A percentile compares a stretch with the other conserved stretches of the same genome.
Conservation (phyloP, 2,329 filamentous ascomycete species). For the Aspergillus novoparasiticus region DNA sequence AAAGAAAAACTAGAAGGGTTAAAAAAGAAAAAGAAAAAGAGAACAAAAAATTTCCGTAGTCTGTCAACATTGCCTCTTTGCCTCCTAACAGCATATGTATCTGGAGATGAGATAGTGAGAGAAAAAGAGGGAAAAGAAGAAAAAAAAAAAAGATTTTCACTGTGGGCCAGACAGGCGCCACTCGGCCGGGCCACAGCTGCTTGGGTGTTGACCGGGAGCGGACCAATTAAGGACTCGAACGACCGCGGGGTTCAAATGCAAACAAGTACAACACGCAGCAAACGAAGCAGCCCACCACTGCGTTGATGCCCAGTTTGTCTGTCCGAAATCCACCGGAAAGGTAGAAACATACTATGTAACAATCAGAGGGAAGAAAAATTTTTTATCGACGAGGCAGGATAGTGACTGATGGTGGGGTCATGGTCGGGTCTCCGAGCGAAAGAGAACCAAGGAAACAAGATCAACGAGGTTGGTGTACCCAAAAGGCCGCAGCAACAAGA, state of each 20-base stretch:
- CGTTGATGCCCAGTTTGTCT: constrained; percentile 42
- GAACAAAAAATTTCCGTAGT: background rate
- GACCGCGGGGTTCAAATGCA: constrained; percentile 29
- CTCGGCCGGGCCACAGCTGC: constrained; percentile 22
- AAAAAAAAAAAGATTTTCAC: background rate
- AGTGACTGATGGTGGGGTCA: constrained; percentile 24
- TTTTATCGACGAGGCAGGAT: constrained; percentile 6
- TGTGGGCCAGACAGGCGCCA: constrained; percentile 24
- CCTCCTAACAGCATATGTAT: background rate
- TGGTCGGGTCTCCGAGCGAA: constrained; percentile 18
- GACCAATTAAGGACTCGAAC: constrained; percentile 34
- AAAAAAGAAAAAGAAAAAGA: background rate
- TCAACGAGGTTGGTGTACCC: constrained; percentile 2
- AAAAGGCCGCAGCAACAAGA: constrained; percentile 2
- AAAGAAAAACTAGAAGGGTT: background rate
- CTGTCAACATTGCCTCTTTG: background rate
- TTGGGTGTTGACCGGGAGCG: constrained; percentile 6
- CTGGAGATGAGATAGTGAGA: background rate
- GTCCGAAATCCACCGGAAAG: constrained; percentile 22
- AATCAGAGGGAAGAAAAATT: constrained; percentile 29
- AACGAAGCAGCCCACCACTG: constrained; percentile 26
- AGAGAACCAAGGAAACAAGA: constrained; percentile 32
- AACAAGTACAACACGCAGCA: constrained; percentile 20
- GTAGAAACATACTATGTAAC: constrained; percentile 13
- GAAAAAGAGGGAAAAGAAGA: constrained; percentile 1